Evolutionary conservation across 495 filamentous ascomycete genomes (phyloP), one percentile per base, ranked within the genome.

Genomic region (Schizothecium vesticola): DNA sequence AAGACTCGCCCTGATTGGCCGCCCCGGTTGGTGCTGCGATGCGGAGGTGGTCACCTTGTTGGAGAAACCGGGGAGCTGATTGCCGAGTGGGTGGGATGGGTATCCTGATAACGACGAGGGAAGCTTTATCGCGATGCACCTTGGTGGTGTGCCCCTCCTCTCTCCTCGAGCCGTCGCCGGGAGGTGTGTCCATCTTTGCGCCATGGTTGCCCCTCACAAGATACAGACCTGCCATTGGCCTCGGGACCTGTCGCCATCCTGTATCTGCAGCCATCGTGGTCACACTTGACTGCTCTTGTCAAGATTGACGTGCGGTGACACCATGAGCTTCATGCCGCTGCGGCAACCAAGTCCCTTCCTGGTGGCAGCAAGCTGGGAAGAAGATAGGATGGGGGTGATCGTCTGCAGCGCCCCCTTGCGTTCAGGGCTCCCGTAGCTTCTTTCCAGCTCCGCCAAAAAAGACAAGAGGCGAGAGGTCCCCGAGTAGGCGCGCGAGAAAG

Each of bases 241-340:
- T 60, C 43, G 29, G 22, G 57, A 25, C 51, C 25, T 56, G 63
- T 65, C 63, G 56, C 65, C 57, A 60, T 61, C 65, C 57, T 24
- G 65, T 60, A 51, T 60, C 65, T 66, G 56, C 65, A 60, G 65
- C 56, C 36, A 29, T 58, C 33, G 56, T 56, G 33, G 57, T 65
- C 23, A 51, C 26, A 58, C 25, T 8, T 24, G 64, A 55, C 33
- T 59, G 57, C 56, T 25, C 13, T 36, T 24, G 56, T 51, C 56
- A 33, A 25, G 31, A 59, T 57, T 66, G 65, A 66, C 56, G 65
- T 51, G 57, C 36, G 51, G 65, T 66, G 65, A 66, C 65, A 66
- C 65, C 65, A 56, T 59, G 57, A 58, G 21, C 55, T 22, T 24
- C 61, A 31, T 25, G 31, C 33, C 22, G 43, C 19, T 6, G 3